Evolutionary conservation across 768 basidiomycete species (phyloP).

Genomic region (Pulveroboletus sp.): DNA sequence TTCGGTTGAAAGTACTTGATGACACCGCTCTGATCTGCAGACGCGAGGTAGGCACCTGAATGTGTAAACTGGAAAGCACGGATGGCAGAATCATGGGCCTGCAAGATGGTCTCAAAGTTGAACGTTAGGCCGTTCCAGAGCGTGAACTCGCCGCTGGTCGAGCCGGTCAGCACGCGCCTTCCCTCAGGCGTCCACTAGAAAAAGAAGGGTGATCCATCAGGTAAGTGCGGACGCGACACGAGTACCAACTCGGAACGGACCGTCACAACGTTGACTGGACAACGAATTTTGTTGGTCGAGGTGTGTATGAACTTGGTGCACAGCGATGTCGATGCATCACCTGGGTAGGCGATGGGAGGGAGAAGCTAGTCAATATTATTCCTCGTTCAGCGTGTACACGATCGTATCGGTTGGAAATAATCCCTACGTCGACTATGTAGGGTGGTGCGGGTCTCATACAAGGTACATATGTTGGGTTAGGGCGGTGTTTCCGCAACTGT

Average conservation of each 20-base stretch:
- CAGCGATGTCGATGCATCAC: constrained; percentile 87
- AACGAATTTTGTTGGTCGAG: constrained; percentile 96
- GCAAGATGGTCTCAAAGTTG: constrained; percentile 99
- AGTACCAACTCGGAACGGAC: constrained; percentile 45
- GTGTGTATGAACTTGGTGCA: constrained; percentile 98
- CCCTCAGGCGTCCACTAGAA: constrained; percentile 95
- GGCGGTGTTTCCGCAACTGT: constrained; percentile 72
- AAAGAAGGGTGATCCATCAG: constrained; percentile 1
- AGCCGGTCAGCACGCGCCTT: constrained; percentile 88
- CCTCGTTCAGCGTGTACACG: constrained; percentile 24
- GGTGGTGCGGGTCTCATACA: constrained; percentile 80
- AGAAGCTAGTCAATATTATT: constrained; percentile 58
- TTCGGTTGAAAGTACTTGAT: constrained; percentile 99
- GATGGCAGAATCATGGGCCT: constrained; percentile 94
- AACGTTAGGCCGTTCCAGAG: constrained; percentile 99
- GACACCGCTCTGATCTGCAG: constrained; percentile 86
- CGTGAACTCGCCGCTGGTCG: constrained; percentile 96
- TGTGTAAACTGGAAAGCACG: constrained; percentile 88
- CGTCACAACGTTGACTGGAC: constrained; percentile 92
- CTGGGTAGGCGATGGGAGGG: constrained; percentile 87
- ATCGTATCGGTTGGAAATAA: constrained; percentile 10
- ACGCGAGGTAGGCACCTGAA: constrained; percentile 88
- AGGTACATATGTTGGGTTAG: constrained; percentile 71
- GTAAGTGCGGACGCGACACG: background rate
- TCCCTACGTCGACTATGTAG: constrained; percentile 81